Evolutionary conservation across 2,329 filamentous ascomycete species (phyloP).

Genomic region (Xylaria arbuscula): DNA sequence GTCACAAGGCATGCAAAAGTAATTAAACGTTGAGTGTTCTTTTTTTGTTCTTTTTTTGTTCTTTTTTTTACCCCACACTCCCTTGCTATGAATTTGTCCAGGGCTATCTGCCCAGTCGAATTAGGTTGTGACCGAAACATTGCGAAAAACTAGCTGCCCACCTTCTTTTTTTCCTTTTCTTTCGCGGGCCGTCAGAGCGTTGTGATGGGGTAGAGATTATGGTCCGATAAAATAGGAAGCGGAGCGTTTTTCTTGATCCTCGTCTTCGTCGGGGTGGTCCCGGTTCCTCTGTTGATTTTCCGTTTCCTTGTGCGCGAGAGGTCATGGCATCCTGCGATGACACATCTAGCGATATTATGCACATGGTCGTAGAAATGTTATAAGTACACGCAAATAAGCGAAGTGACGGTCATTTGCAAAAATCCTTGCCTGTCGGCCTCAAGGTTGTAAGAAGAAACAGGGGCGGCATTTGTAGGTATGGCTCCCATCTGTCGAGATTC

Average conservation of each 20-base stretch:
- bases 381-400: conserved; percentile 34
- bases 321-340: conserved; percentile 18
- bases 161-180: neutral
- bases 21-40: conserved; percentile 25
- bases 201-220: neutral
- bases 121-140: neutral
- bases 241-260: neutral
- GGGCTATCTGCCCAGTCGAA: conserved; percentile 12
- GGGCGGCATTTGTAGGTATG: neutral
- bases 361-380: conserved; percentile 16
- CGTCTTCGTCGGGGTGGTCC: conserved; percentile 1
- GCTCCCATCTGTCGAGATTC: neutral
- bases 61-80: neutral
- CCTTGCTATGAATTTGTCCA: conserved; percentile 15
- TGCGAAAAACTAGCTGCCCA: conserved; percentile 3
- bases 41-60: conserved; percentile 1
- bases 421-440: conserved; percentile 5
- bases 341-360: conserved; percentile 30
- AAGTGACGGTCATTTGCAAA: conserved; percentile 11
- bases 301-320: conserved; percentile 12
- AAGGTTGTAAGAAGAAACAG: conserved; percentile 8
- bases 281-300: neutral
- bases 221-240: neutral
- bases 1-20: conserved; percentile 10
- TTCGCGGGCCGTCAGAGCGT: neutral